Conservation (phyloP, 495 filamentous ascomycete species). For the Penicillium paradoxum region DNA sequence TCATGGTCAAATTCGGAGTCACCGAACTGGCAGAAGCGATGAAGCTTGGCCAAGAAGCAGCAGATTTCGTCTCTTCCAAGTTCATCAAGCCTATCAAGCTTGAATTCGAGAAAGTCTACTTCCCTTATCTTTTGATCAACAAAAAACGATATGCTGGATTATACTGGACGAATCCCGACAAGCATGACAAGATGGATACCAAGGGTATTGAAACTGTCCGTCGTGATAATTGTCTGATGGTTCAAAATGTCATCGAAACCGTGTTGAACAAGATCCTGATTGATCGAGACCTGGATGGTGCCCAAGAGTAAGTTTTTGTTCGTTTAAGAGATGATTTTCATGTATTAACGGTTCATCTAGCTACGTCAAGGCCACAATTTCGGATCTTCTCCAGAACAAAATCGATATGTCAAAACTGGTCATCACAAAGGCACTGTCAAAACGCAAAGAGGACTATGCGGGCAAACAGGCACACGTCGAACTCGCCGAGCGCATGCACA, state of each 20-base stretch:
- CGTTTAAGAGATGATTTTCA: neutral
- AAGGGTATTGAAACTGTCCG: conserved; percentile 99
- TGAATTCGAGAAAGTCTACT: conserved; percentile 99
- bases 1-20: conserved; percentile 99
- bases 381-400: conserved; percentile 93
- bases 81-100: conserved; percentile 96
- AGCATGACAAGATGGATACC: conserved; percentile 99
- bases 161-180: conserved; percentile 93
- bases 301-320: conserved; percentile 71
- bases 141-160: conserved; percentile 98
- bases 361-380: conserved; percentile 94
- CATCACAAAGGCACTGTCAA: conserved; percentile 95
- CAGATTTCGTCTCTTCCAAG: conserved; percentile 79
- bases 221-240: conserved; percentile 90
- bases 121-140: conserved; percentile 97
- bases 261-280: conserved; percentile 94
- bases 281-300: conserved; percentile 79
- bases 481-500: conserved; percentile 89
- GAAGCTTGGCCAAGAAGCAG: conserved; percentile 90
- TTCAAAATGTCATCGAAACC: conserved; percentile 97
- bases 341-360: conserved; percentile 42
- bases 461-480: conserved; percentile 94
- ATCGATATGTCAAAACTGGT: conserved; percentile 99
- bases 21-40: conserved; percentile 78
- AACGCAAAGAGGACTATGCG: conserved; percentile 59